Evolutionary conservation across 805 yeast genomes (phyloP), one percentile per base, ranked within the genome.

Genomic region (Yarrowia porcina): DNA sequence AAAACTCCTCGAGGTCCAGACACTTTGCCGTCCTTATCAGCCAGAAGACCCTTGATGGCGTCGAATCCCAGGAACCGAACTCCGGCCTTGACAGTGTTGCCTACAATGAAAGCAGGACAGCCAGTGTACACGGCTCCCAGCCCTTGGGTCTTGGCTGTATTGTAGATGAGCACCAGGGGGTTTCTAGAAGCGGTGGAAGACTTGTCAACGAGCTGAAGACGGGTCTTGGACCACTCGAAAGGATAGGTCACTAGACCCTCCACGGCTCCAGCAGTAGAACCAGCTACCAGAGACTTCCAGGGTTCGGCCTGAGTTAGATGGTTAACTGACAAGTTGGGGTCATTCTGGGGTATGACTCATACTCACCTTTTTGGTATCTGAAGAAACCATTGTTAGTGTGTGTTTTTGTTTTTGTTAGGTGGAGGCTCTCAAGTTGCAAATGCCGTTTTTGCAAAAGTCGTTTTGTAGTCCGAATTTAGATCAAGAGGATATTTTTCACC

Each of bases 11-110:
- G 76, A 8, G 94, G 86, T 3, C 96, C 96, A 35, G 94, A 85
- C 54, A 94, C 76, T 74, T 90, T 88, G 7, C 98, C 98, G 66
- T 89, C 82, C 68, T 85, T 84, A 73, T 94, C 98, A 28, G 86
- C 83, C 63, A 93, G 78, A 32, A 88, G 68, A 61, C 84, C 80
- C 73, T 91, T 92, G 74, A 94, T 88, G 17, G 88, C 80, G 73
- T 94, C 99, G 70, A 90, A 93, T 2, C 97, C 98, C 15, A 93
- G 79, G 74, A 93, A 93, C 66, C 99, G 81, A 2, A 93, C 93
- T n/a, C 96, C 89, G 0, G 98, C 98, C 74, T 94, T 93, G 63
- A 89, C 94, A 0, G 98, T 92, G 74, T 93, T 93, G 38, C 99
- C 99, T 36, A 92, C 87, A 32, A 93, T 96, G 71, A 91, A 90